Base-by-base conservation (phyloP, 2,329 filamentous ascomycete species). In the Clonostachys rosea region DNA sequence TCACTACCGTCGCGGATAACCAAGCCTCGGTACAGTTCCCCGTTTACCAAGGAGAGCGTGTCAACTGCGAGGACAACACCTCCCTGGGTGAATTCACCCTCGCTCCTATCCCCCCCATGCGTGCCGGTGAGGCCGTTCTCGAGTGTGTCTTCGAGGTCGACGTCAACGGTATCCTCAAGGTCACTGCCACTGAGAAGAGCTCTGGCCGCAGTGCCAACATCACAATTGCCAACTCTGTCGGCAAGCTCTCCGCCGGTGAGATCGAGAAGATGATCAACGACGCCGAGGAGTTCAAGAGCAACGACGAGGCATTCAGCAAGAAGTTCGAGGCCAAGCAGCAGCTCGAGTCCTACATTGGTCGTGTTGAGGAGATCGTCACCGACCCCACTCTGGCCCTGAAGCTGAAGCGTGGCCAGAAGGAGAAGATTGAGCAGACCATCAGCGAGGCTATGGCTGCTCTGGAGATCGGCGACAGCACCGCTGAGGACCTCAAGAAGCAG, bases 141-240 rank as follows among this genome's bases (percentile, higher is more conserved):
- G 94, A 99, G 77, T 89, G 92, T 60, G 91, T 97, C 70, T 97
- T 99, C 75, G 94, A 99, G 79, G 94, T 99, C 66, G 94, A 99
- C 61, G 94, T 96, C 82, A 99, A 99, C 81, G 94, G 94, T 86
- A 96, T 96, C 70, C 86, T 99, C 58, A 99, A 99, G 86, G 94
- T 97, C 64, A 97, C 92, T 54, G 94, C 94, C 58, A 96, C 92
- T 43, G 94, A 99, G 84, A 99, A 99, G 86, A 92, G 90, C 60
- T 96, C 94, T 34, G 94, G 94, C 64, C 91, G 94, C 70, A 94
- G 82, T 66, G 94, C 94, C 75, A 99, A 99, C 85, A 99, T 99
- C 73, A 99, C 94, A 69, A 99, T 99, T 75, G 90, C 89, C 75
- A 99, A 99, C 85, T 96, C 94, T 50, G 92, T 99, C 63, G 94